Evolutionary conservation across 805 yeast genomes (phyloP).

Genomic region (Cyberlindnera subsufficiens): DNA sequence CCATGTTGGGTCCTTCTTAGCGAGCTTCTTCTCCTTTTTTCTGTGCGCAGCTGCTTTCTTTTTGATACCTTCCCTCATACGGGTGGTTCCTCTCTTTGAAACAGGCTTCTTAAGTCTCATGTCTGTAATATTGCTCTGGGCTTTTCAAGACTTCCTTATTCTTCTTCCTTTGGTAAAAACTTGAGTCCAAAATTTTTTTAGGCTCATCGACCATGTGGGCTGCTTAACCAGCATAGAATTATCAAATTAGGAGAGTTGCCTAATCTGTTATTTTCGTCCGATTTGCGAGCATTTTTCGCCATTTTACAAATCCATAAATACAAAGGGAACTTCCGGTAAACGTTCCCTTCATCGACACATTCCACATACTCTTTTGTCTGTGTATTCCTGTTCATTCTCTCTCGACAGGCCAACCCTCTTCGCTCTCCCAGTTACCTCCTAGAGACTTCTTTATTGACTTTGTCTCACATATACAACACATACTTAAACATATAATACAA

Average conservation of each 20-base stretch:
- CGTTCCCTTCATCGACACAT: background rate
- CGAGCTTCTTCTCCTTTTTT: slow-evolving; percentile 72
- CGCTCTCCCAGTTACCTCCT: background rate
- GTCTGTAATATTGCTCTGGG: background rate
- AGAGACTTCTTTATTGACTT: background rate
- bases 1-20: slow-evolving; percentile 94
- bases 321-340: background rate
- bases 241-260: background rate
- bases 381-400: background rate
- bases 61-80: slow-evolving; percentile 93
- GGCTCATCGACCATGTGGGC: background rate
- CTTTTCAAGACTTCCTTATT: background rate
- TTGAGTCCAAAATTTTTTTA: background rate
- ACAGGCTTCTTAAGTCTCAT: slow-evolving; percentile 35
- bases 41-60: slow-evolving; percentile 92
- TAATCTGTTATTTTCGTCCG: background rate
- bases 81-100: slow-evolving; percentile 85
- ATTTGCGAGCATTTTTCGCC: too few relatives aligned
- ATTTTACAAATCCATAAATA: background rate
- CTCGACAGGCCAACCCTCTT: background rate
- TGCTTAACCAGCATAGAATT: background rate
- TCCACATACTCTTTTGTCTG: background rate
- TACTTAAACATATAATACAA: background rate
- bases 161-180: background rate
- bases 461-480: background rate